Evolutionary conservation across 768 basidiomycete species (phyloP), one percentile per base, ranked within the genome.

Genomic region (Suillus occidentalis): DNA sequence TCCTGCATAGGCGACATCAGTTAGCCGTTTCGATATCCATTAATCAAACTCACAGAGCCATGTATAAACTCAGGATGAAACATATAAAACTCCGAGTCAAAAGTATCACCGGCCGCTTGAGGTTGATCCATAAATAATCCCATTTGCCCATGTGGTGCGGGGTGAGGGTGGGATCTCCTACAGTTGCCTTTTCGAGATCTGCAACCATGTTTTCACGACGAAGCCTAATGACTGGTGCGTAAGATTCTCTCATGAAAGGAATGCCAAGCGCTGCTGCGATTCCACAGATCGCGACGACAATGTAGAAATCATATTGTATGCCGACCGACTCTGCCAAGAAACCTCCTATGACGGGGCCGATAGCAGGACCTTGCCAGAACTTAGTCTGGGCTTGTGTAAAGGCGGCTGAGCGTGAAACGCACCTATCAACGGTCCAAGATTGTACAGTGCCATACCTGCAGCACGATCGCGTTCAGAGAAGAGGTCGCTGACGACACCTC

Each of bases 401-500:
- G 6, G 25, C 6, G 7, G 31, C 1, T 13, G 42, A 60, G 9
- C 0, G 10, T 16, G 16, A 18, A 3, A 28, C 37, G 56, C 70
- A 81, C 85, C 89, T 60, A 89, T 78, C 57, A 91, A 79, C 37
- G 89, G 88, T 0, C 87, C 90, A 0, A 90, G 70, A 60, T 75
- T 83, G 71, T 85, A 91, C 2, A 90, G 65, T 0, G 89, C 87
- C 89, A 91, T 92, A 4, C 90, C 89, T 4, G 83, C 83, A 2
- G 85, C 87, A 25, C 87, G 81, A 20, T 88, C 86, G 18, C 77
- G 79, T 61, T 86, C 87, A n/a, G 45, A 47, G 45, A 47, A 47
- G 45, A 91, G 76, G 70, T 91, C 90, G 20, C 85, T 81, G n/a
- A 91, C 74, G 4, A 83, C 82, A 0, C 88, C 89, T 20, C 84